phyloP scores from a whole-genome alignment of 1,284 basidiomycete genomes.

The Cryptococcus floricola region DNA sequence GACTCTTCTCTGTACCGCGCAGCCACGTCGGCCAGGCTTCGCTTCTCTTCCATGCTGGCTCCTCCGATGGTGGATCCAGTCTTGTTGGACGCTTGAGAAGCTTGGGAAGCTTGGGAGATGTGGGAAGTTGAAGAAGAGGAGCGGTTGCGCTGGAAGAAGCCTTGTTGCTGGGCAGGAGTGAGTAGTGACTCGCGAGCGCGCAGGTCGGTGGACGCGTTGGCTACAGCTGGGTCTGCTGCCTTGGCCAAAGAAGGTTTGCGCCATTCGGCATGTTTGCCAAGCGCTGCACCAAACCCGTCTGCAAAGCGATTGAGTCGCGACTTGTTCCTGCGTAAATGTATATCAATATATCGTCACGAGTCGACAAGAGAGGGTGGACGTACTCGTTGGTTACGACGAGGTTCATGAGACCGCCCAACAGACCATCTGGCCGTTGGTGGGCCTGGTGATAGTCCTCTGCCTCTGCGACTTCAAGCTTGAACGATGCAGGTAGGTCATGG shows the following conservation, averaged over 20 bases:
- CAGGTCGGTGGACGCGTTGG: slow-evolving; percentile 56
- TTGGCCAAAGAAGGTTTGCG: slow-evolving; percentile 74
- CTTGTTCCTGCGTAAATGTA: slow-evolving; percentile 34
- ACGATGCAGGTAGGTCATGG: slow-evolving; percentile 78
- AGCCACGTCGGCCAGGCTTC: slow-evolving; percentile 17
- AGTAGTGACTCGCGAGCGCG: slow-evolving; percentile 82
- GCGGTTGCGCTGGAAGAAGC: slow-evolving; percentile 27
- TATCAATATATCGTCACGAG: not conserved
- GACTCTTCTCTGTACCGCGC: slow-evolving; percentile 43
- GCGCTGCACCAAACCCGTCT: slow-evolving; percentile 86
- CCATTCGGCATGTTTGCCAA: slow-evolving; percentile 69
- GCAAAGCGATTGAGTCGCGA: slow-evolving; percentile 57
- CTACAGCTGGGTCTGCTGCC: slow-evolving; percentile 63
- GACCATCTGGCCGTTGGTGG: slow-evolving; percentile 53
- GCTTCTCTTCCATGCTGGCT: slow-evolving; percentile 28
- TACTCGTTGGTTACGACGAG: slow-evolving; percentile 76
- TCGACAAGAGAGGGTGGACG: slow-evolving; percentile 5
- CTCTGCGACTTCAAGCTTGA: slow-evolving; percentile 67
- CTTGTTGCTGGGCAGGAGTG: slow-evolving; percentile 43
- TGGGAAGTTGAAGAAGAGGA: slow-evolving; percentile 38
- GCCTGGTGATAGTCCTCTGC: slow-evolving; percentile 57
- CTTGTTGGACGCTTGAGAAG: slow-evolving; percentile 46
- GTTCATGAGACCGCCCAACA: slow-evolving; percentile 80
- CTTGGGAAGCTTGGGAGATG: slow-evolving; percentile 52
- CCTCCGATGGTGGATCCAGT: slow-evolving; percentile 50